These are phyloP conservation scores for Tagetes erecta DNA, from an alignment of 129 eudicot species.

Conservation along the genomic window DNA sequence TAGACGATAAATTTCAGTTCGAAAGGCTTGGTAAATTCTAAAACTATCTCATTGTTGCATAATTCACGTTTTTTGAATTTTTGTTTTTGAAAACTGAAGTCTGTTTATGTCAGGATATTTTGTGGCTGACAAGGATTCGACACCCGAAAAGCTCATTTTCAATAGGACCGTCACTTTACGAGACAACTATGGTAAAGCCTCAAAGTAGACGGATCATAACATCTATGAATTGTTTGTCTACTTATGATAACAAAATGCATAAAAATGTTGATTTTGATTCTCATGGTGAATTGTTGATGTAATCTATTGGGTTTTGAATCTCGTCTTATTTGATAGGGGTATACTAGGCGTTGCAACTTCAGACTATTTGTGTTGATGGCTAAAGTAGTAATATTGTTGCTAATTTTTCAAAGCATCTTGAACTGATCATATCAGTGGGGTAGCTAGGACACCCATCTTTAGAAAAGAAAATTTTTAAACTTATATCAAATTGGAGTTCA, in stretches of 20 bases:
- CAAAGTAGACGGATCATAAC: slow-evolving; percentile 38
- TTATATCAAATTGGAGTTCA: too few relatives aligned
- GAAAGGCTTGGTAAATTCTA: slow-evolving; percentile 77
- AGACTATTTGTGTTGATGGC: too few relatives aligned
- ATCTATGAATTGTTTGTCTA: neutral
- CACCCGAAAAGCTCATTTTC: slow-evolving; percentile 73
- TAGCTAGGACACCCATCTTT: too few relatives aligned
- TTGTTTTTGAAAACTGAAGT: neutral
- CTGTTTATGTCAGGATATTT: slow-evolving; percentile 48
- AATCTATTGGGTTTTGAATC: neutral
- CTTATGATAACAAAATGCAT: neutral
- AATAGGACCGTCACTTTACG: slow-evolving; percentile 76
- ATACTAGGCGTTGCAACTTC: too few relatives aligned
- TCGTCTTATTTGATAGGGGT: neutral
- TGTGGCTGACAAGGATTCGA: slow-evolving; percentile 76
- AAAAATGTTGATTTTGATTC: neutral
- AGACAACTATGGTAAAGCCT: slow-evolving; percentile 70
- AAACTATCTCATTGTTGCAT: slow-evolving; percentile 21
- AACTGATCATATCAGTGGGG: too few relatives aligned
- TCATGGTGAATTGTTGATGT: neutral
- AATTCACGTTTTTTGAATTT: neutral
- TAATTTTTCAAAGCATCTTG: too few relatives aligned
- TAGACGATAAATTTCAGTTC: slow-evolving; percentile 86
- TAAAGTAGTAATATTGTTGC: too few relatives aligned
- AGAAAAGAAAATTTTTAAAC: too few relatives aligned